Evolutionary conservation across 2,329 filamentous ascomycete genomes (phyloP).

Genomic region (Calcarisporium arbuscula): DNA sequence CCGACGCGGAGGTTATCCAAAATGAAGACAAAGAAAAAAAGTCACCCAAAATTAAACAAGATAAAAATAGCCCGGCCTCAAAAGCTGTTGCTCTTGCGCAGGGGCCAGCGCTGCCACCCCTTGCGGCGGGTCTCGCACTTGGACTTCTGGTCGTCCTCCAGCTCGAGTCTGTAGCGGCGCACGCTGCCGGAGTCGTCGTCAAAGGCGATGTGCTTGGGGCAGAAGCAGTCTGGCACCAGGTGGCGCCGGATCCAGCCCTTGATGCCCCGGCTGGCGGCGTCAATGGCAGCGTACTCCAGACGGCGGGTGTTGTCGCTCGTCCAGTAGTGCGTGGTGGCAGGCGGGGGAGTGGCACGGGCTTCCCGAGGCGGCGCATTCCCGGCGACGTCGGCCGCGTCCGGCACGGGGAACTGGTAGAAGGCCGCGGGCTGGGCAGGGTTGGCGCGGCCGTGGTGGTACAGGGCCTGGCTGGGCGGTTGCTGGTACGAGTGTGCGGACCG

Average conservation of each 20-base stretch:
- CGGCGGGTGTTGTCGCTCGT: conserved; percentile 57
- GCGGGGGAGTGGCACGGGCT: conserved; percentile 30
- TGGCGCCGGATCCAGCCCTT: conserved; percentile 53
- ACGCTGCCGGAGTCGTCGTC: conserved; percentile 60
- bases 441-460: conserved; percentile 26
- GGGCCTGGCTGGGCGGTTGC: conserved; percentile 26
- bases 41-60: conserved; percentile 7
- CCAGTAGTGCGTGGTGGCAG: conserved; percentile 60
- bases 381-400: conserved; percentile 29
- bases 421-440: conserved; percentile 24
- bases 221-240: conserved; percentile 55
- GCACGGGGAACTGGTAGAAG: conserved; percentile 46
- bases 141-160: conserved; percentile 38
- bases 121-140: conserved; percentile 16
- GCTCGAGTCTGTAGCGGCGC: conserved; percentile 52
- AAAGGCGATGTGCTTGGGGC: conserved; percentile 48
- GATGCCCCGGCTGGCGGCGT: conserved; percentile 53
- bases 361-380: conserved; percentile 12
- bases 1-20: no score
- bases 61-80: conserved; percentile 1
- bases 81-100: conserved; percentile 17
- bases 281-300: conserved; percentile 61
- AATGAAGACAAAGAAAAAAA: conserved; percentile 6
- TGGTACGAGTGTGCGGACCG: conserved; percentile 23
- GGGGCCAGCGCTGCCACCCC: conserved; percentile 22